Base-by-base conservation (phyloP, 805 yeast species). In the Kodamaea leandrae region DNA sequence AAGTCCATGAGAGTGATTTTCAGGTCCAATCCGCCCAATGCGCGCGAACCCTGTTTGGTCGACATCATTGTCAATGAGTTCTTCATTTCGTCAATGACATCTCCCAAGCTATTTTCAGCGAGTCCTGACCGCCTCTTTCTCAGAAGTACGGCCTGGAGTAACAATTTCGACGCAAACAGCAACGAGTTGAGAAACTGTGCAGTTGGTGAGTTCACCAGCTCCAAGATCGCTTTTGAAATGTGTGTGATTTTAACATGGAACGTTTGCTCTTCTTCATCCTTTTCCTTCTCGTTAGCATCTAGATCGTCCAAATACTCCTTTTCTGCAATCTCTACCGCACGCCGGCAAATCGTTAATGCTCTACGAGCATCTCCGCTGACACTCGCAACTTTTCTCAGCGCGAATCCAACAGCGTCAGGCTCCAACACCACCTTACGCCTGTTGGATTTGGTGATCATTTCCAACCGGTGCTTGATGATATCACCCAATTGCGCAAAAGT, bases 311-410 rank as follows among this genome's bases (percentile, higher is more conserved):
- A 53, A 52, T 72, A 77, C 45, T 82, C 85, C 24, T 63, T 54
- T 54, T 87, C 95, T 0, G 96, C 96, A 21, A 90, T 71, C 55
- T 88, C 96, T 6, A 90, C 83, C 0, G 97, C 96, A 43, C 97
- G 68, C 27, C 90, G 74, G 55, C 96, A 85, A 17, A 93, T 85
- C 43, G 84, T 84, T 41, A 93, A 68, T 0, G 96, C 97, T 44
- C 98, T 71, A 54, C 99, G 73, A 1, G 97, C 99, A 68, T 93
- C 99, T 44, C 99, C 99, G 58, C 95, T 86, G 2, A 93, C 97
- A 63, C 93, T 80, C 4, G 98, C 96, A 32, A 93, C 95, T 60
- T 89, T 90, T 62, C 97, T 76, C 1, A 96, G 80, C 0, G 96
- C 96, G 68, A 85, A 89, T 44, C 84, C 91, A 48, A 90, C 78